Base-by-base conservation (phyloP, 441 rosid species). In the Omphalea diandra region DNA sequence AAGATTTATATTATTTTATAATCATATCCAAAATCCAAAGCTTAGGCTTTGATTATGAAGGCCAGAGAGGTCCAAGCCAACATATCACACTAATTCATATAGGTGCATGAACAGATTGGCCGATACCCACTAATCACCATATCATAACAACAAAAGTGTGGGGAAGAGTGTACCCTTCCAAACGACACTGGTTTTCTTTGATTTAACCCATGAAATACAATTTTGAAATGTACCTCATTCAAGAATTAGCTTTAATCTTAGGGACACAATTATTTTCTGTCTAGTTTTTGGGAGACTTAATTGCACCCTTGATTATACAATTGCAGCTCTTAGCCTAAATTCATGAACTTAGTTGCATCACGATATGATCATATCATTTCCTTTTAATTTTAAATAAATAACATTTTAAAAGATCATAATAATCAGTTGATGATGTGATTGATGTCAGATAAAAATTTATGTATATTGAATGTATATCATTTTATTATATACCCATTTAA, bases 91-190 rank as follows among this genome's bases (percentile, higher is more conserved):
- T n/a, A n/a, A n/a, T n/a, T n/a, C n/a, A n/a, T n/a, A n/a, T n/a
- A 40, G 14, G 44, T 40, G 44, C 44, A 40, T 40, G 44, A 40
- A 40, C 44, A 40, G 14, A 40, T 1, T 11, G 12, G 12, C 9
- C 41, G 1, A 11, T 7, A 2, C 15, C 44, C 44, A 40, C 44
- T 3, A 6, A 66, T 71, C 55, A 57, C 76, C 63, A 74, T 33
- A 59, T 55, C 68, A 71, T 18, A 33, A 20, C 32, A 71, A 61
- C 11, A 63, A n/a, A 64, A 40, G 7, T 62, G 76, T 61, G 71
- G 77, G 78, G 71, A 67, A 54, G 44, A 17, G 29, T 67, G 70
- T 68, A 20, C 27, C 77, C 79, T 54, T 49, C 65, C 82, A 68
- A 76, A 72, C 68, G 57, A 64, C 82, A 79, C 27, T n/a, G 12